phyloP scores from a whole-genome alignment of 305 asterid species.

The Solanum chacoense region DNA sequence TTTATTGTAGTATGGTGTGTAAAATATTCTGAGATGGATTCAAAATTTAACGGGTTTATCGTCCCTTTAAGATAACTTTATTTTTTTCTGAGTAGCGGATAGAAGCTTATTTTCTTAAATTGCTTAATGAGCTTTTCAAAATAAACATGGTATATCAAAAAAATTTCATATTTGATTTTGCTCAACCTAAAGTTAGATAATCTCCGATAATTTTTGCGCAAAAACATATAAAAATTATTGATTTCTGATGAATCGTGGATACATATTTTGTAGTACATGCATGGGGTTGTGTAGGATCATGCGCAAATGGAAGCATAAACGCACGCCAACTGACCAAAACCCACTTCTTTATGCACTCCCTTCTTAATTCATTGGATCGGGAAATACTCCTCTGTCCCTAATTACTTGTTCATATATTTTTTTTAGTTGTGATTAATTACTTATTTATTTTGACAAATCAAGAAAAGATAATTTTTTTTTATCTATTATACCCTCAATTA shows the following conservation, averaged over 20 bases:
- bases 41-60: background rate
- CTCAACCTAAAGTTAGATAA: background rate
- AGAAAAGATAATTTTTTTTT: too few relatives aligned
- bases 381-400: background rate
- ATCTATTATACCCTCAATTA: too few relatives aligned
- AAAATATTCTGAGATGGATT: rapidly evolving
- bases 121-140: background rate
- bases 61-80: background rate
- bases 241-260: background rate
- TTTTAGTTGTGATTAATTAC: too few relatives aligned
- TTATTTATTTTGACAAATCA: too few relatives aligned
- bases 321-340: background rate
- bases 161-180: too few relatives aligned
- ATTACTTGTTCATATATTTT: too few relatives aligned
- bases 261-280: background rate
- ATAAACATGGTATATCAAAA: too few relatives aligned
- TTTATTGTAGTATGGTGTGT: background rate
- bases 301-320: background rate
- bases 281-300: background rate
- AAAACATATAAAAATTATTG: background rate
- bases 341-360: background rate
- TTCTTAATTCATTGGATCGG: background rate
- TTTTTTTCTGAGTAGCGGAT: background rate
- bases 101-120: background rate
- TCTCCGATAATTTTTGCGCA: background rate